Base-by-base conservation (phyloP, 2,329 filamentous ascomycete species). In the Aspergillus udagawae region DNA sequence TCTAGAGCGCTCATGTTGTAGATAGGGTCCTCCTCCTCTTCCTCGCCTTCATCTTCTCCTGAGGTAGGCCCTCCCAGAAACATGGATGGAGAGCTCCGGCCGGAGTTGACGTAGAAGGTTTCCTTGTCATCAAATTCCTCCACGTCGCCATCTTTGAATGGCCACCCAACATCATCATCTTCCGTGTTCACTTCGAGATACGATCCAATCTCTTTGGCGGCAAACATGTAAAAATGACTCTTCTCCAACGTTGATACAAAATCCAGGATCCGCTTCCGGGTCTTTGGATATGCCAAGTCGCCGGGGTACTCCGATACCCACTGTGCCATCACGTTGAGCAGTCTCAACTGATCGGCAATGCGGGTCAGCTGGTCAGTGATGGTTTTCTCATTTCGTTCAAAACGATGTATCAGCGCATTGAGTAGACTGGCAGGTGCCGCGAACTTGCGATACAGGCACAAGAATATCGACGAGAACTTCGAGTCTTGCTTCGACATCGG, bases 371-470 rank as follows among this genome's bases (percentile, higher is more conserved):
- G 87, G 61, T 86, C 82, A 59, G 89, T 86, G 47, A 86, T 84
- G 66, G 86, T 85, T 25, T 89, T 81, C 63, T 96, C 89, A 59
- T 96, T 85, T 42, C 89, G 86, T 57, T 87, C 82, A 44, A 96
- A 80, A 7, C 75, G 75, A 54, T 64, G 63, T 32, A 80, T 74
- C 48, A 97, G 89, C 7, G 90, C 86, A 44, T 86, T 83, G 53
- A 97, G 85, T 4, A 99, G 81, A 62, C 88, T 83, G 9, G 84
- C 83, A 0, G 94, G 94, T 1, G 92, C 85, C 3, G 91, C 89
- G 70, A 99, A 97, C 72, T 94, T 95, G 60, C 94, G 88, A 75
- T 97, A 97, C 14, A 97, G 80, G 62, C 93, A 96, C 29, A 97
- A 80, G 67, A 97, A 97, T 20, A 96, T 87, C 48, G 92, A 86